Evolutionary conservation across 306 rosid genomes (phyloP), one percentile per base, ranked within the genome.

Genomic region (Dryas octopetala): DNA sequence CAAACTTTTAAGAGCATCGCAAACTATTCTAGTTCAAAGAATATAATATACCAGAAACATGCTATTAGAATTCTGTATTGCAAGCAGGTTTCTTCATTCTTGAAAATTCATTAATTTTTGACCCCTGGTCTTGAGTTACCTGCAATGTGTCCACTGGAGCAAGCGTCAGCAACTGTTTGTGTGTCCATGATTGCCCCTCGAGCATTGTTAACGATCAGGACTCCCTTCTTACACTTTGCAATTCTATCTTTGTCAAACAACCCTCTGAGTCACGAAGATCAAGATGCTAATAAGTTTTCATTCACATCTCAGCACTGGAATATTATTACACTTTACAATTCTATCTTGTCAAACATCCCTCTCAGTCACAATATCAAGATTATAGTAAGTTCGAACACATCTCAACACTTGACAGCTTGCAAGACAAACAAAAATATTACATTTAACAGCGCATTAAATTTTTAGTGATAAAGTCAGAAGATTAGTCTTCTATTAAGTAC

Each of bases 111-210:
- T 13, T 8, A 6, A 47, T 62, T 66, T 48, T 66, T 46, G 44
- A 9, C 14, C 68, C 48, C 9, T 6, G 71, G 15, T 68, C 3
- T 71, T 68, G 54, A 78, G 65, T 82, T 85, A 94, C 98, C 98
- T 71, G 82, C 97, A 78, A 95, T 77, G 43, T 91, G 98, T n/a
- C 98, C 98, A 62, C 85, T 91, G 46, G 88, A 74, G 76, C 91
- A 88, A 85, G 96, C 97, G 65, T 95, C 96, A 6, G 86, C 95
- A 73, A 94, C 89, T 13, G 98, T 97, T 79, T 91, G 93, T 0
- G 97, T 83, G 6, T 95, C 97, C 99, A 92, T 88, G 66, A 95
- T 86, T 28, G 99, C 99, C 4, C 97, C 99, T 14, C 97, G 87
- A 76, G 98, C 98, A 83, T 93, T 93, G 91, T 89, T 91, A 64